Evolutionary conservation across 1,284 basidiomycete genomes (phyloP).

Genomic region (Agroathelia rolfsii): DNA sequence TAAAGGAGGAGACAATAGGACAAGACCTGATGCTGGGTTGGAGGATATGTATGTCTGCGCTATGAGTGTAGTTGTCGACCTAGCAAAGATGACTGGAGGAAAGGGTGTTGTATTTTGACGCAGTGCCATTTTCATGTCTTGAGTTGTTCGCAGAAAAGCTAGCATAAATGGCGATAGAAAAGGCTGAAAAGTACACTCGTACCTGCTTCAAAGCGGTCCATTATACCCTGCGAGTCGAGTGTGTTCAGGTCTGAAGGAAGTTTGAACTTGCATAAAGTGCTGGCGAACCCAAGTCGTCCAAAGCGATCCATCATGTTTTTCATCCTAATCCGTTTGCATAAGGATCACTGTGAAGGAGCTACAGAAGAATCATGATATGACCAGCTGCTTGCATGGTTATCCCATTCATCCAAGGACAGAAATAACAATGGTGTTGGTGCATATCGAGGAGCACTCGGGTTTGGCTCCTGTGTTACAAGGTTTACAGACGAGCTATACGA

Average conservation of each 20-base stretch:
- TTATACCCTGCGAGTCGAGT: constrained; percentile 23
- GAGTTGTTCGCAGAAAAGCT: constrained; percentile 2
- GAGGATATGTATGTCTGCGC: constrained; percentile 61
- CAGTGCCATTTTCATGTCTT: constrained; percentile 32
- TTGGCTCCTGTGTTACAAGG: too few relatives aligned
- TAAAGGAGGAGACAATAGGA: constrained; percentile 48
- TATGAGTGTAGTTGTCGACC: constrained; percentile 40
- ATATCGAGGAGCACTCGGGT: constrained; percentile 35
- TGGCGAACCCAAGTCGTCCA: constrained; percentile 49
- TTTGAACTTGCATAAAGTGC: constrained; percentile 42
- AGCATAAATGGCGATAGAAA: background rate
- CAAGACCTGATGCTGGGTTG: constrained; percentile 48
- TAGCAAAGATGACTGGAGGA: constrained; percentile 53
- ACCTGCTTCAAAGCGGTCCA: constrained; percentile 33
- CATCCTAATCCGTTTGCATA: constrained; percentile 22
- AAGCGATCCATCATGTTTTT: constrained; percentile 34
- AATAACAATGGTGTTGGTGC: constrained; percentile 45
- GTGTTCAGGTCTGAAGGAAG: constrained; percentile 17
- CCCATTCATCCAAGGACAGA: constrained; percentile 32
- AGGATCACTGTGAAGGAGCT: constrained; percentile 9
- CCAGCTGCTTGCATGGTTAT: constrained; percentile 25
- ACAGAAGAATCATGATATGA: constrained; percentile 10
- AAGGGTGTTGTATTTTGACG: constrained; percentile 43
- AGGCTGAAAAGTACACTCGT: constrained; percentile 7
- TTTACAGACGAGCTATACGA: too few relatives aligned